Evolutionary conservation across 2,329 filamentous ascomycete species (phyloP).

Genomic region (Nemania serpens): DNA sequence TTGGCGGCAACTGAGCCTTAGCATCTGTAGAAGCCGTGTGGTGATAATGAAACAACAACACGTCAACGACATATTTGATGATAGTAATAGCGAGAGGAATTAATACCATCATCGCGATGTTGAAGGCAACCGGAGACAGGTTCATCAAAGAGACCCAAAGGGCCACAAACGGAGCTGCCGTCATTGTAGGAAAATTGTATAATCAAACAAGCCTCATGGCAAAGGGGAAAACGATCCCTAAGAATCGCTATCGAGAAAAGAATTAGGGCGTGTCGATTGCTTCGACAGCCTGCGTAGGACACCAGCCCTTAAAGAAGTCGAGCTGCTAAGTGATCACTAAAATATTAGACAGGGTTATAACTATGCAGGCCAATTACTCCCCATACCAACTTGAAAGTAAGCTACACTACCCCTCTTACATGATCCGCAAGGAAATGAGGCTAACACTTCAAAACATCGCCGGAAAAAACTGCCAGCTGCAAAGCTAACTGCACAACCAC

Average conservation of each 20-base stretch:
- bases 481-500: neutral
- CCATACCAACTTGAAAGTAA: neutral
- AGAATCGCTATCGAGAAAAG: neutral
- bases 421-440: neutral
- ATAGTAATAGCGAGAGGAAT: constrained; percentile 9
- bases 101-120: neutral
- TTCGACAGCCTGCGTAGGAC: neutral
- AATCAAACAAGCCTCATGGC: neutral
- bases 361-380: neutral
- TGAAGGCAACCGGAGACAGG: constrained; percentile 3
- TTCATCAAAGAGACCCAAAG: constrained; percentile 17
- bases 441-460: neutral
- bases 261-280: neutral
- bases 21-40: constrained; percentile 5
- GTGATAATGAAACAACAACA: constrained; percentile 19
- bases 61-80: constrained; percentile 14
- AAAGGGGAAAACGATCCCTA: neutral
- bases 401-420: neutral
- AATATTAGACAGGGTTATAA: constrained; percentile 6
- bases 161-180: constrained; percentile 20
- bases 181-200: constrained; percentile 3
- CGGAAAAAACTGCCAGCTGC: neutral
- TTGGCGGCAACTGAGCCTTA: constrained; percentile 20
- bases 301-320: constrained; percentile 3
- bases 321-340: neutral